These are phyloP conservation scores for Primulina tabacum DNA, from an alignment of 257 asterid species.

Conservation along the genomic window DNA sequence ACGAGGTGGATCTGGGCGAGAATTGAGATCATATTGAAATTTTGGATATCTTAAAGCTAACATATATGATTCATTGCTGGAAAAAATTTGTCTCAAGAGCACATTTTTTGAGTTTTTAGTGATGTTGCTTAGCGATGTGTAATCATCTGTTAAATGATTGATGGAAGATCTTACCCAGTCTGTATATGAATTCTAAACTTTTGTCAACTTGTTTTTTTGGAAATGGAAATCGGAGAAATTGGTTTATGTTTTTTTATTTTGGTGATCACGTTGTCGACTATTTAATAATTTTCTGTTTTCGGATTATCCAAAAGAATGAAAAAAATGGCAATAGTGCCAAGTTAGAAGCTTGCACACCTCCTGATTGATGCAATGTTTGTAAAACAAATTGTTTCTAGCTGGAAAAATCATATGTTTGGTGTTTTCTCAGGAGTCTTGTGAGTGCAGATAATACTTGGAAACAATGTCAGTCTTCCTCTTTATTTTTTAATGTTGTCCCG, in stretches of 20 bases:
- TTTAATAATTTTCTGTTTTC: too few relatives aligned
- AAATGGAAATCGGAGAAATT: neutral
- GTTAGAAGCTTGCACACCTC: neutral
- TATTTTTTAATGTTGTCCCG: too few relatives aligned
- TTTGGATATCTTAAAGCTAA: neutral
- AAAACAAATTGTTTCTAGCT: neutral
- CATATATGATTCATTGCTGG: neutral
- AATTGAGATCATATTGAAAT: neutral
- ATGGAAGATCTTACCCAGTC: neutral
- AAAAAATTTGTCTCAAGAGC: constrained; percentile 9
- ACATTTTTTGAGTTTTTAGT: neutral
- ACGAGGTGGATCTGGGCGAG: neutral
- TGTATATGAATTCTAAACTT: neutral
- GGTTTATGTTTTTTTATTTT: neutral
- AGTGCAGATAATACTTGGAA: neutral
- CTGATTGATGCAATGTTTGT: neutral
- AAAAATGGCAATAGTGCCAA: too few relatives aligned
- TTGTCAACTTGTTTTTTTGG: neutral
- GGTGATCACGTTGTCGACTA: neutral
- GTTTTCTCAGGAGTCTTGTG: neutral
- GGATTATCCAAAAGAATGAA: too few relatives aligned
- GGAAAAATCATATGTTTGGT: neutral
- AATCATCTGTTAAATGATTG: constrained; percentile 6
- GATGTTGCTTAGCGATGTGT: neutral
- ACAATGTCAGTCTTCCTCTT: neutral